phyloP scores from a whole-genome alignment of 2,329 filamentous ascomycete species.

The Verticillium albo-atrum region DNA sequence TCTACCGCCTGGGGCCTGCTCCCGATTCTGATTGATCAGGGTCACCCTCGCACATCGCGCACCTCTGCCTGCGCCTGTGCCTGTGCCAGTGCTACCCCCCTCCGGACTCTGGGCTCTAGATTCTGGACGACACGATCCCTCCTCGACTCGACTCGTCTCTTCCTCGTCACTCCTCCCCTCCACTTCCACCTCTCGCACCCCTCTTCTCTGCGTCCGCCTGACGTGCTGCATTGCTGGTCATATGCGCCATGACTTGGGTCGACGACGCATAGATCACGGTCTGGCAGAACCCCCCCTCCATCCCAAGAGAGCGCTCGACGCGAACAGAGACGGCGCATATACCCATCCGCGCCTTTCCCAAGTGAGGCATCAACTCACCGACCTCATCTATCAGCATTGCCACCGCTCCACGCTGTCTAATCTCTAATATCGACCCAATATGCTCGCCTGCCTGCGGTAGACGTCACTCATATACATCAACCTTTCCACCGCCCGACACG shows the following conservation, averaged over 20 bases:
- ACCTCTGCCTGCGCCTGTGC: constrained; percentile 1
- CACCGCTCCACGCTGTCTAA: not conserved
- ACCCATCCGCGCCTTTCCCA: not conserved
- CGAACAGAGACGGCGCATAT: not conserved
- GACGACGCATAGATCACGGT: constrained; percentile 12
- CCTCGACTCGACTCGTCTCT: not conserved
- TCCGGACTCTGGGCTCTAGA: not conserved
- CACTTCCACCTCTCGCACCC: not conserved
- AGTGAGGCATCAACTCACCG: not conserved
- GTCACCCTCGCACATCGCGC: not conserved
- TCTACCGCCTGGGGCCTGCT: constrained; percentile 3
- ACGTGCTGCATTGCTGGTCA: constrained; percentile 26
- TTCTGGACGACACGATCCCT: not conserved
- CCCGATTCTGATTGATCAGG: not conserved
- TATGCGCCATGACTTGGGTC: constrained; percentile 22
- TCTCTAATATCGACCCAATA: not conserved
- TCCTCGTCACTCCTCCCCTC: constrained; percentile 1
- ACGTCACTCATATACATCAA: constrained; percentile 7
- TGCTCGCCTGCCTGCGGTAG: constrained; percentile 4
- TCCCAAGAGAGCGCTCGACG: not conserved
- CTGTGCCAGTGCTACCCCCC: constrained; percentile 3
- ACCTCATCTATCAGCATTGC: not conserved
- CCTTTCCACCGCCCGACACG: not conserved
- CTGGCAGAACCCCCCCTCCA: not conserved
- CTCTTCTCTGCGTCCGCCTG: constrained; percentile 2